phyloP scores from a whole-genome alignment of 352 stramenopile genomes.

The Aphanomyces euteiches region DNA sequence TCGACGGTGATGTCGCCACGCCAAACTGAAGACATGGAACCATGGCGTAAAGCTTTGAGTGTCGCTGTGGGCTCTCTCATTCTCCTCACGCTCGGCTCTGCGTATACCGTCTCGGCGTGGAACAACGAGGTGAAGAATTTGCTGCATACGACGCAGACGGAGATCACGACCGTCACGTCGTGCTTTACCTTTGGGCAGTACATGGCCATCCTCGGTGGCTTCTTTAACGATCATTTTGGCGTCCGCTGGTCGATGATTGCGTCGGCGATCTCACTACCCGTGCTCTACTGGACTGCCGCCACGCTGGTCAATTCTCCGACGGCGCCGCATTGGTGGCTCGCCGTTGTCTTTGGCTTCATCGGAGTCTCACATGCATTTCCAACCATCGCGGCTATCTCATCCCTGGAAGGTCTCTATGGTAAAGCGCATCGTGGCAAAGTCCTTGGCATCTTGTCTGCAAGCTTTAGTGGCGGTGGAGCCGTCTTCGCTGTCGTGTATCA shows the following conservation, averaged over 20 bases:
- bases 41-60: background rate
- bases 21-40: background rate
- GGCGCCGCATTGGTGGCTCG: slow-evolving; percentile 33
- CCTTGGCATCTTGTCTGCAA: slow-evolving; percentile 59
- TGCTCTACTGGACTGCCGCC: slow-evolving; percentile 45
- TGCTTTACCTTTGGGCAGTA: slow-evolving; percentile 75
- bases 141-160: slow-evolving; percentile 55
- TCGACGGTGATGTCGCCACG: no score
- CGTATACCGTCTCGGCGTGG: slow-evolving; percentile 79
- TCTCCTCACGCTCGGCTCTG: slow-evolving; percentile 47
- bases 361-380: slow-evolving; percentile 63
- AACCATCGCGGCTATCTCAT: slow-evolving; percentile 59
- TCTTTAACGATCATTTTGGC: slow-evolving; percentile 62
- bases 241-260: slow-evolving; percentile 52
- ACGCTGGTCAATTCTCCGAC: slow-evolving; percentile 34
- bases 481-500: slow-evolving; percentile 68
- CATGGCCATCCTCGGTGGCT: slow-evolving; percentile 60
- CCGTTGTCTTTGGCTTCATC: slow-evolving; percentile 52
- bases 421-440: slow-evolving; percentile 61
- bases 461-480: slow-evolving; percentile 62
- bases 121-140: slow-evolving; percentile 57
- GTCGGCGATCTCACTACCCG: slow-evolving; percentile 36
- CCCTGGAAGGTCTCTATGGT: slow-evolving; percentile 69
- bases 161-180: slow-evolving; percentile 70
- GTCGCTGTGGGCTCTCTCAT: background rate